Evolutionary conservation across 2,329 filamentous ascomycete species (phyloP), one percentile per base, ranked within the genome.

Genomic region (Trichoderma sp.): DNA sequence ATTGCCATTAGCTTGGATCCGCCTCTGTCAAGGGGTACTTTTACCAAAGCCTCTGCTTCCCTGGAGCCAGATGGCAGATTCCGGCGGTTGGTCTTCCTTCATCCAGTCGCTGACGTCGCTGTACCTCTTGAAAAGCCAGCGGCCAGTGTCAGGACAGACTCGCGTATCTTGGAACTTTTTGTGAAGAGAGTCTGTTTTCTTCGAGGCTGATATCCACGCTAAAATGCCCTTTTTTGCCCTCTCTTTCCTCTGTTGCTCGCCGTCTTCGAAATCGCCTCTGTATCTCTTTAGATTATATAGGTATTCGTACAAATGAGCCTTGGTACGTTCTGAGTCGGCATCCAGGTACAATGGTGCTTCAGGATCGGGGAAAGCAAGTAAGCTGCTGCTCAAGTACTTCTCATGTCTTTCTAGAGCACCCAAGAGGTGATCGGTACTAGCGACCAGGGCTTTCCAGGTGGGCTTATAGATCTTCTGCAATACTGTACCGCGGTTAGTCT

Each of bases 21-120:
- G n/a, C 14, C 15, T 17, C 2, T 5, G 5, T 26, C 3, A 6
- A 17, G 10, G 9, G 14, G n/a, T 7, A 1, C 5, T 19, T 5
- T 51, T 61, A 61, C 58, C 58, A 51, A 51, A 61, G 28, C 58
- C 58, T 51, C 47, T 51, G 17, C 17, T 61, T n/a, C 58, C 58
- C 2, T 61, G 58, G 1, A 61, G 47, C 58, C 58, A 61, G 17
- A 61, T 43, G 4, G 58, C 58, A 17, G 58, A 51, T 17, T 61
- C 34, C 12, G 58, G 47, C 17, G 58, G 45, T 21, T 24, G 28
- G 17, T 61, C 58, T 9, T 51, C 58, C 9, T 26, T 51, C 34
- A 61, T 61, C 58, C 58, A 61, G 12, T 61, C 34, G 7, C 9
- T 61, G 34, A 61, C 47, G 30, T 51, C 58, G 19, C 58, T 41